Evolutionary conservation across 2,329 filamentous ascomycete species (phyloP), one percentile per base, ranked within the genome.

Genomic region (Didymosphaeria variabile): DNA sequence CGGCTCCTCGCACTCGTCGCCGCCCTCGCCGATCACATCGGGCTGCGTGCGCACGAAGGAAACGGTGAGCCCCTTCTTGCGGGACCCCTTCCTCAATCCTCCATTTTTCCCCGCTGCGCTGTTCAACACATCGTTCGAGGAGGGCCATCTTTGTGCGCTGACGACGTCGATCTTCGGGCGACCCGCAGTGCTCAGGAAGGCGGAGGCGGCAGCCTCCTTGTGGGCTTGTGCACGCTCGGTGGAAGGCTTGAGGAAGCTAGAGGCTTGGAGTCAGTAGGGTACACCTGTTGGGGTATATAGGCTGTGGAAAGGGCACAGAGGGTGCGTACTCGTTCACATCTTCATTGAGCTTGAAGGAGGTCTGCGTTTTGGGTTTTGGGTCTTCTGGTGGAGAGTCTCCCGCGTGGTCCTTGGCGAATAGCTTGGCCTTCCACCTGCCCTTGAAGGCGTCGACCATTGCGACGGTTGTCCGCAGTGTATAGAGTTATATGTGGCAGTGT

Each of bases 11-110:
- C 91, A 90, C 77, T 97, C 93, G 72, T 97, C 94, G 36, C 94
- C 94, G 60, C 94, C 94, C 77, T 94, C 90, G 50, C 94, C 94
- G 72, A 98, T 97, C 63, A 97, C 79, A 50, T 93, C 90, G 7
- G 94, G 93, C 57, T 85, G 83, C 10, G 85, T 85, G 67, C 91
- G 88, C 55, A 85, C 86, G 71, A 97, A 97, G 58, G 84, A 87
- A 38, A 97, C 94, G 5, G 82, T 82, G 63, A 95, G 81, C 10
- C 90, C 90, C 77, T 92, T 91, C 72, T 85, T 87, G 69, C 81
- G 71, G 38, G 76, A 77, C 77, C 69, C 68, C 44, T 68, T 74
- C 65, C 76, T 67, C 69, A 77, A 63, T 65, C 80, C 78, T 57
- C 71, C 76, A 62, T 70, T 79, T 66, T 67, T 78, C 38, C 53